Evolutionary conservation across 2,329 filamentous ascomycete genomes (phyloP), one percentile per base, ranked within the genome.

Genomic region (Allantophomopsis cytisporea): DNA sequence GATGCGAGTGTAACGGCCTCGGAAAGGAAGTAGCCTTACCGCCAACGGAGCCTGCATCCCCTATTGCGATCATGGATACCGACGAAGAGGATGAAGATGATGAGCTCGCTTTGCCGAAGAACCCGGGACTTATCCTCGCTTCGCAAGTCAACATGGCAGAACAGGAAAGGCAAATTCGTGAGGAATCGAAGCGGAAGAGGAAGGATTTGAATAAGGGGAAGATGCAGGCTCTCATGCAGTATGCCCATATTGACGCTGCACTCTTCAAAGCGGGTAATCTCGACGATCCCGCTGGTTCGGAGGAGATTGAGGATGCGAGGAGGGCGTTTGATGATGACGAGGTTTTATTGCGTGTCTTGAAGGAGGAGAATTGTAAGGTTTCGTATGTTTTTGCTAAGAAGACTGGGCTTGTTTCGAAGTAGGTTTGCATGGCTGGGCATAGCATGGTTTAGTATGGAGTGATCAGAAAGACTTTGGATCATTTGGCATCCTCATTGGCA

Each of bases 1-100:
- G 68, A 1, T 84, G 80, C 55, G 55, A 57, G 1, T 84, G 80
- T 51, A 66, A 64, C 5, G 77, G 77, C 0, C 61, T 54, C 7
- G 77, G 76, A 17, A 37, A 41, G 15, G 44, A 47, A 14, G 12
- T 6, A 15, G 16, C 6, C 31, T 28, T 28, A 28, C 35, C 44
- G 13, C 34, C 32, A 8, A 30, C 43, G 31, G 37, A 37, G 13
- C 2, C 47, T 51, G 21, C 28, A 31, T 52, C 42, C 17, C 36
- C 44, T 17, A 46, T 47, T 10, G 41, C 47, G n/a, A 39, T 42
- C 31, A 13, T 39, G 35, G 34, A 33, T 7, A 34, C 43, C 7
- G 42, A 46, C 1, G 38, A 43, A 12, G 45, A 45, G 6, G 41
- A 43, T 21, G 35, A 44, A n/a, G 36, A 23, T 35, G 43, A 45